Evolutionary conservation across 1,284 basidiomycete species (phyloP).

Genomic region (Mycena sp.): DNA sequence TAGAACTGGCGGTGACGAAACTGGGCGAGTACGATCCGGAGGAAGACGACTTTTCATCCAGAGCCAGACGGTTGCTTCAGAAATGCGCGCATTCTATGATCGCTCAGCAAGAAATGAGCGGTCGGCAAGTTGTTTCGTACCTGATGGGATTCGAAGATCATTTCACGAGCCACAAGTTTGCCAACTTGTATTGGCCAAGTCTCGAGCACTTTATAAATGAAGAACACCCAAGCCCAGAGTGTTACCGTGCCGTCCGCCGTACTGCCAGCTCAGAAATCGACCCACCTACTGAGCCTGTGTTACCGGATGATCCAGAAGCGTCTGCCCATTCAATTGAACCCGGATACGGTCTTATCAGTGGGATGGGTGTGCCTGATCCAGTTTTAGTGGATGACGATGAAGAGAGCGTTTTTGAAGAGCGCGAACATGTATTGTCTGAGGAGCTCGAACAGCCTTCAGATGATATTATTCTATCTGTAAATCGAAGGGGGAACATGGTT

Average conservation of each 20-base stretch:
- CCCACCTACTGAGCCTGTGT: too few relatives aligned
- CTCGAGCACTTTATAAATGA: constrained; percentile 38
- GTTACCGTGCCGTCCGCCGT: constrained; percentile 7
- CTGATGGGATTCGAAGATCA: constrained; percentile 47
- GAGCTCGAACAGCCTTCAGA: too few relatives aligned
- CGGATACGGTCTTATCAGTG: too few relatives aligned
- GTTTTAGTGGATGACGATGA: too few relatives aligned
- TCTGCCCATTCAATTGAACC: too few relatives aligned
- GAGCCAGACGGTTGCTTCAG: constrained; percentile 44
- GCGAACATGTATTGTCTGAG: too few relatives aligned
- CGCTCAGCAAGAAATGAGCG: constrained; percentile 48
- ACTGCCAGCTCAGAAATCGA: too few relatives aligned
- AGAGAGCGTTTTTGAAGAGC: background rate
- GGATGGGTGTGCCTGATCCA: too few relatives aligned
- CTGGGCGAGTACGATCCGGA: constrained; percentile 30
- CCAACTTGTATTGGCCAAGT: constrained; percentile 43
- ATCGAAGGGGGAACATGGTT: background rate
- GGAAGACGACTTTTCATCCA: constrained; percentile 24
- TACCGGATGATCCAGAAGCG: too few relatives aligned
- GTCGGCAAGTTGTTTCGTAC: constrained; percentile 47
- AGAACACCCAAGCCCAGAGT: constrained; percentile 28
- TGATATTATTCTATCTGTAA: background rate
- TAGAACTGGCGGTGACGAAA: constrained; percentile 43
- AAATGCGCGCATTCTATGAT: constrained; percentile 49
- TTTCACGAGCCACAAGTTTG: constrained; percentile 46